Evolutionary conservation across 2,329 filamentous ascomycete species (phyloP).

Genomic region (Catunica adiposa): DNA sequence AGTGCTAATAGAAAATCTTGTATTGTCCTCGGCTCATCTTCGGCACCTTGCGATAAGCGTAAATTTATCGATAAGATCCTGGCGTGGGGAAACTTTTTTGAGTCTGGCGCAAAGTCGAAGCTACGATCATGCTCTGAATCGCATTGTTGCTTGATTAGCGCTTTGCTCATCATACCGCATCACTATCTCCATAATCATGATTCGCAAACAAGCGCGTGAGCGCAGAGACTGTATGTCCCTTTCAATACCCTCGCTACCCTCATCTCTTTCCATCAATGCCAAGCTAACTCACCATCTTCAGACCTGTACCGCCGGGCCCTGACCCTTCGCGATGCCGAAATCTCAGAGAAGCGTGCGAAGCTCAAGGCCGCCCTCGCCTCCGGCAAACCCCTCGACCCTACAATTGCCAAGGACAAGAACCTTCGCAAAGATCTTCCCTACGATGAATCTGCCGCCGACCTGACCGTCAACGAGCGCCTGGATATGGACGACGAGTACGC

Average conservation of each 20-base stretch:
- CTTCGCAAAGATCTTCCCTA: slow-evolving; percentile 83
- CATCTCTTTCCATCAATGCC: background rate
- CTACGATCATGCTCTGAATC: background rate
- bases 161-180: background rate
- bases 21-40: background rate
- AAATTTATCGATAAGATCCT: slow-evolving; percentile 1
- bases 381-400: slow-evolving; percentile 67
- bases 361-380: slow-evolving; percentile 74
- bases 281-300: background rate
- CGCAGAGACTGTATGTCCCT: slow-evolving; percentile 23
- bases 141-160: background rate
- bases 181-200: slow-evolving; percentile 10
- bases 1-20: too few species aligned
- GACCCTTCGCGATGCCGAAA: slow-evolving; percentile 77
- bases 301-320: slow-evolving; percentile 79
- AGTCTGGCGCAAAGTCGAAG: background rate
- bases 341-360: slow-evolving; percentile 77
- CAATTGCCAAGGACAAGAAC: slow-evolving; percentile 70
- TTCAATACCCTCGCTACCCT: background rate
- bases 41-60: background rate
- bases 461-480: slow-evolving; percentile 49
- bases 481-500: slow-evolving; percentile 82
- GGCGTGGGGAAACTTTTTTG: slow-evolving; percentile 14
- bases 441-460: slow-evolving; percentile 64
- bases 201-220: slow-evolving; percentile 26